A percentile compares a stretch with the other conserved stretches of the same genome.
phyloP scores from a whole-genome alignment of 495 filamentous ascomycete species.

The Wilcoxina mikolae region DNA sequence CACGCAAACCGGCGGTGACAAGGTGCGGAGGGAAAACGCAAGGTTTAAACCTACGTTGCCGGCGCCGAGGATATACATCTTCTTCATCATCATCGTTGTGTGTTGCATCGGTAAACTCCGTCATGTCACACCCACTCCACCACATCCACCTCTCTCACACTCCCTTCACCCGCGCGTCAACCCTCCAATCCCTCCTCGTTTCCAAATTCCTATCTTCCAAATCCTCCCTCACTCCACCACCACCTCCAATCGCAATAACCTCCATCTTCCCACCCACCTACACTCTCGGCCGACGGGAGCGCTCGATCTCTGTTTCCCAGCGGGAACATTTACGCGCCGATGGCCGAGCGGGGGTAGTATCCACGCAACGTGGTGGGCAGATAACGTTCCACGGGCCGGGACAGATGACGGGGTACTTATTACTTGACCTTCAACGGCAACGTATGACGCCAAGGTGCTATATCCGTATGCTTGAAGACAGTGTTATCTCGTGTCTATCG shows the following conservation, averaged over 20 bases:
- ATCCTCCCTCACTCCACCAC: constrained; percentile 21
- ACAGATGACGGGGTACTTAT: constrained; percentile 77
- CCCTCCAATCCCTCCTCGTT: constrained; percentile 38
- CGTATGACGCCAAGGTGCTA: constrained; percentile 46
- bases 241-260: constrained; percentile 60
- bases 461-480: constrained; percentile 58
- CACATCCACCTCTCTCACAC: constrained; percentile 1
- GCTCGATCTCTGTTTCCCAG: constrained; percentile 36
- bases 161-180: constrained; percentile 30
- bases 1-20: constrained; percentile 25
- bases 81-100: background rate
- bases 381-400: constrained; percentile 94
- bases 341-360: constrained; percentile 46
- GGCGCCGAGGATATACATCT: constrained; percentile 40
- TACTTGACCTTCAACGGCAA: constrained; percentile 56
- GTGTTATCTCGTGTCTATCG: constrained; percentile 48
- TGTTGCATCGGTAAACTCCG: background rate
- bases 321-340: constrained; percentile 30
- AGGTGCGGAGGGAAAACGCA: constrained; percentile 34
- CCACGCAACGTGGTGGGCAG: constrained; percentile 70
- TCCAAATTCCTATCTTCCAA: constrained; percentile 23
- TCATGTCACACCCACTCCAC: constrained; percentile 9
- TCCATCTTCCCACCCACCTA: constrained; percentile 80
- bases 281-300: constrained; percentile 77
- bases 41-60: constrained; percentile 43